Conservation (phyloP, 805 yeast species). For the Vanderwaltozyma yarrowii region DNA sequence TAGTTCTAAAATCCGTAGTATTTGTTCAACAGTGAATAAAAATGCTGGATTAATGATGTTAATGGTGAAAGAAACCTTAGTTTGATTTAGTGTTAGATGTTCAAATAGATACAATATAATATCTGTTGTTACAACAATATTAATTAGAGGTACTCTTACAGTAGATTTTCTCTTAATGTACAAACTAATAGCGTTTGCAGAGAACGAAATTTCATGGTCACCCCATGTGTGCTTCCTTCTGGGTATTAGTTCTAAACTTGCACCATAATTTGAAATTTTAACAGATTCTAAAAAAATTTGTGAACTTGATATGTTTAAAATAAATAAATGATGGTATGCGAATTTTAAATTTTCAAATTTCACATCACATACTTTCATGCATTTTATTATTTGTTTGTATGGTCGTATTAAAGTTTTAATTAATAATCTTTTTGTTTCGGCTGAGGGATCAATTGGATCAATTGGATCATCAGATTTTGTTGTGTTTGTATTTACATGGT, state of each 20-base stretch:
- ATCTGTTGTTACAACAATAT: conserved; percentile 20
- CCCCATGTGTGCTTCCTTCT: conserved; percentile 6
- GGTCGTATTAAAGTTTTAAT: conserved; percentile 2
- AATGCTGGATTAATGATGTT: conserved; percentile 25
- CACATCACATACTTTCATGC: conserved; percentile 19
- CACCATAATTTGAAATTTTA: conserved; percentile 13
- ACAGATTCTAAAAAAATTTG: conserved; percentile 20
- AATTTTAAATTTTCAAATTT: conserved; percentile 24
- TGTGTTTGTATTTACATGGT: too few species aligned
- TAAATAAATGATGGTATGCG: conserved; percentile 6
- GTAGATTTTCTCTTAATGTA: conserved; percentile 12
- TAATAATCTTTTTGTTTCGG: neutral
- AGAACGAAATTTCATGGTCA: conserved; percentile 22
- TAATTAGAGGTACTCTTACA: conserved; percentile 24
- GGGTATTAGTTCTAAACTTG: conserved; percentile 14
- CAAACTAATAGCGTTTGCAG: conserved; percentile 18
- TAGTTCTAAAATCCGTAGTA: conserved; percentile 7
- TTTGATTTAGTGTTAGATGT: conserved; percentile 9
- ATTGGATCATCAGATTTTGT: too few species aligned
- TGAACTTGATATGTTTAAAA: conserved; percentile 19
- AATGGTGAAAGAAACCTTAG: conserved; percentile 15
- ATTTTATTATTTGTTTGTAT: conserved; percentile 4
- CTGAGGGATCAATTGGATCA: too few species aligned
- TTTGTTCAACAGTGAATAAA: conserved; percentile 14
- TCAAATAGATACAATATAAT: conserved; percentile 13